Evolutionary conservation across 192 early-diverging fungal genomes (phyloP), one percentile per base, ranked within the genome.

Genomic region (Podochytrium sp.): DNA sequence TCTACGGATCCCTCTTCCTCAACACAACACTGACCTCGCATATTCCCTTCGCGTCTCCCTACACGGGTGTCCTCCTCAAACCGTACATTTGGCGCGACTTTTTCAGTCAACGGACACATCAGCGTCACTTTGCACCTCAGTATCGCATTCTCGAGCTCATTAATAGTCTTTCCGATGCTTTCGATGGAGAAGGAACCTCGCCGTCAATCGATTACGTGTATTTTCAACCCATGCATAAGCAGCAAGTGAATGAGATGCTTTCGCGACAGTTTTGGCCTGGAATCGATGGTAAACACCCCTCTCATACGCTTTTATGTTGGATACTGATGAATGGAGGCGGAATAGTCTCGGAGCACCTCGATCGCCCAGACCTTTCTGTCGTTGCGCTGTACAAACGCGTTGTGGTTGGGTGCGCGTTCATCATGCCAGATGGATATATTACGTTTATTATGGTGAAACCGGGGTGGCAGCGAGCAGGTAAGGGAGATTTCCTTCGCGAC

Each of bases 351-450:
- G 95, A 97, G 74, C 87, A 91, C 35, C 79, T 97, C 27, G 78
- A 83, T 39, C 92, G 83, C 43, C 95, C 94, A 0, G 94, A 96
- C 73, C 95, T 90, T 78, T 91, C 91, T 43, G 81, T 97, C 0
- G 88, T 97, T 2, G 92, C 92, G 2, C 75, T 96, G 25, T 94
- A 96, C 80, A 87, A 85, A 57, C 85, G 91, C 29, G 74, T 89
- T 14, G 91, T 95, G 0, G 83, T 97, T 55, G 95, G 94, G 2
- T 96, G 94, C 82, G 95, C 91, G 2, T 93, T 97, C 69, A 92
- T 96, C 83, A 93, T 94, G 12, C 95, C 95, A 0, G 92, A 94
- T 57, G 93, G 90, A 35, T 97, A 97, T 68, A 86, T 96, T 37
- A 92, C 94, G 27, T 97, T 94, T 71, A 84, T 97, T 53, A 91